These are phyloP conservation scores for Linderina pennispora DNA, from an alignment of 192 early-diverging fungal genomes.

Conservation along the genomic window DNA sequence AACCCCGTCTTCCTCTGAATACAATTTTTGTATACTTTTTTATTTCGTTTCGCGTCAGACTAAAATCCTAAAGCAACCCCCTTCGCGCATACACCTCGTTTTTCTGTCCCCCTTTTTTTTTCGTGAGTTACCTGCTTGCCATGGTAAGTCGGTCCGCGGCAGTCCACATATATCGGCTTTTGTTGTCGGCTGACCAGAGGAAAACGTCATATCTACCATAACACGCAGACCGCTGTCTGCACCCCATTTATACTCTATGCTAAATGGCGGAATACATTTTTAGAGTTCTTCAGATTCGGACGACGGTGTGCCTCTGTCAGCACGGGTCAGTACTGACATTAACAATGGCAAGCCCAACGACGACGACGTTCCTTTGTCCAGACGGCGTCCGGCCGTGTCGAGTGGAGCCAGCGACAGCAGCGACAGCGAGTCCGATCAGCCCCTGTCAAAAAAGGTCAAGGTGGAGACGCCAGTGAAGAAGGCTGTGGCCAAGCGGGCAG, in stretches of 20 bases:
- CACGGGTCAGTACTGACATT: constrained; percentile 3
- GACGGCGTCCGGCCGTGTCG: constrained; percentile 5
- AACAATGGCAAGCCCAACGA: constrained; percentile 12
- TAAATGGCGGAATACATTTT: neutral
- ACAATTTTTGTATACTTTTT: no score
- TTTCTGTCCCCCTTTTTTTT: neutral
- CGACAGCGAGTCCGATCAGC: constrained; percentile 41
- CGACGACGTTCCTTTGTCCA: constrained; percentile 35
- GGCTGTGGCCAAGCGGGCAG: neutral
- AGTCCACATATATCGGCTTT: no score
- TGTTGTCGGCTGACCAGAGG: no score
- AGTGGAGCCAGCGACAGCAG: constrained; percentile 6
- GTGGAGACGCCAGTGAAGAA: neutral
- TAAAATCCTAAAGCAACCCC: no score
- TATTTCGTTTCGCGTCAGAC: no score
- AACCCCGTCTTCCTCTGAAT: no score
- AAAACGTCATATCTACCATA: no score
- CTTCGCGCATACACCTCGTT: no score
- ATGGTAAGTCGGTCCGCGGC: no score
- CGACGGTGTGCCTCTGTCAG: constrained; percentile 34
- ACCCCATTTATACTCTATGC: no score
- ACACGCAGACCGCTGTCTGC: no score
- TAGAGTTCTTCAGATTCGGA: constrained; percentile 44
- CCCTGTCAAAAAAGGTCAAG: constrained; percentile 32
- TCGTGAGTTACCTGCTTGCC: neutral